Percentiles rank a stretch among this genome's conserved stretches.
phyloP scores from a whole-genome alignment of 441 rosid genomes.

The Monsonia emarginata region DNA sequence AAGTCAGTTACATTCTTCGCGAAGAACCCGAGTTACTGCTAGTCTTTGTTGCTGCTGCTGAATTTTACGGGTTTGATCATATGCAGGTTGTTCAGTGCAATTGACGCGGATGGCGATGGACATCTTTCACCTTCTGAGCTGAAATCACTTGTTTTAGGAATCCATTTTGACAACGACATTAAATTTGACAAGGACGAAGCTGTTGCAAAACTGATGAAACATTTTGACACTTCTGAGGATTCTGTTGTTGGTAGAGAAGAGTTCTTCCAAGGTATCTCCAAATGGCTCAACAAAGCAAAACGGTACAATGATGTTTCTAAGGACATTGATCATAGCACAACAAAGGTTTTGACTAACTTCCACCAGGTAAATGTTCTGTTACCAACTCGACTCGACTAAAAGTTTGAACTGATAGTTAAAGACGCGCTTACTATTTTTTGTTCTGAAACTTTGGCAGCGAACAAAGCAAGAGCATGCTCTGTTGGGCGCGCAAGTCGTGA shows the following conservation, averaged over 20 bases:
- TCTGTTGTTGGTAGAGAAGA: background rate
- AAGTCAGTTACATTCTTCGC: background rate
- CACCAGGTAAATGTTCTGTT: too few species aligned
- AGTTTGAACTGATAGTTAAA: too few species aligned
- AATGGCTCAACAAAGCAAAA: background rate
- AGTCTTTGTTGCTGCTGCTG: background rate
- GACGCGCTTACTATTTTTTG: too few species aligned
- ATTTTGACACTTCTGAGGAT: background rate
- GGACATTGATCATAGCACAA: background rate
- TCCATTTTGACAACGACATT: background rate
- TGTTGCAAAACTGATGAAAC: background rate
- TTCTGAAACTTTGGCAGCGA: too few species aligned
- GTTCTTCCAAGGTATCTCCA: background rate
- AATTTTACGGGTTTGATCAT: background rate
- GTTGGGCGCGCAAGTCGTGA: conserved; percentile 33
- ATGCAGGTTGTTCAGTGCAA: background rate
- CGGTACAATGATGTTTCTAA: background rate
- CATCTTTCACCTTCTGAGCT: background rate
- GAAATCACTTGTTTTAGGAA: background rate
- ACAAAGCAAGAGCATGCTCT: conserved; percentile 44
- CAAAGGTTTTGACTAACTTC: background rate
- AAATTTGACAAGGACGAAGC: background rate
- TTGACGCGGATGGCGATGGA: background rate
- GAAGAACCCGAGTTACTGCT: background rate
- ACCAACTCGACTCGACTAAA: too few species aligned